Percentiles rank a stretch among this genome's conserved stretches.
Conservation (phyloP, 345 rosid genomes). For the Pugionium dolabratum region DNA sequence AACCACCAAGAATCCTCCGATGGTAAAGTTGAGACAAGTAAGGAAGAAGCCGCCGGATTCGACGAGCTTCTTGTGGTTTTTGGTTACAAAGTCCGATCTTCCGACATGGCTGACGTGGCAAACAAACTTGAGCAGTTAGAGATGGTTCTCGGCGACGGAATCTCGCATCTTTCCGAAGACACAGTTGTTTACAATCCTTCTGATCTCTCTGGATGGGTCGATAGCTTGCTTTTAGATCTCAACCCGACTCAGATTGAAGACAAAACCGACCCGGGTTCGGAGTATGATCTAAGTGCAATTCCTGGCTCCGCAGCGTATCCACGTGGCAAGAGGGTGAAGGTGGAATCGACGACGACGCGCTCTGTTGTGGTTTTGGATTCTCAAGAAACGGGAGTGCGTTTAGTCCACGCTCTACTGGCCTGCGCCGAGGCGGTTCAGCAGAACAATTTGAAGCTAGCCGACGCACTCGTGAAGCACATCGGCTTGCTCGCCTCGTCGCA, state of each 20-base stretch:
- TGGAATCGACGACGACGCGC: constrained; percentile 43
- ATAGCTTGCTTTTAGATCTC: constrained; percentile 67
- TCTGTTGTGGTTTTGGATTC: constrained; percentile 76
- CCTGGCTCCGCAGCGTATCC: constrained; percentile 72
- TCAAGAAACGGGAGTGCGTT: constrained; percentile 82
- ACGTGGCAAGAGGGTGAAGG: constrained; percentile 46
- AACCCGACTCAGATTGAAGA: constrained; percentile 20
- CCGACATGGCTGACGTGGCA: constrained; percentile 93
- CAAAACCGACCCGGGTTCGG: constrained; percentile 45
- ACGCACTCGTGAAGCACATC: constrained; percentile 76
- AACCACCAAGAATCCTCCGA: constrained; percentile 37
- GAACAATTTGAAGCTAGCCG: constrained; percentile 61
- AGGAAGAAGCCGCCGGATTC: constrained; percentile 66
- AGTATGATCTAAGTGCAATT: constrained; percentile 75
- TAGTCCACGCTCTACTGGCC: constrained; percentile 80
- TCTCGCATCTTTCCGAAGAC: constrained; percentile 55
- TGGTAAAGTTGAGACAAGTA: constrained; percentile 28
- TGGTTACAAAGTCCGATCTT: constrained; percentile 77
- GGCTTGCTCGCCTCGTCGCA: constrained; percentile 73
- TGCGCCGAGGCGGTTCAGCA: constrained; percentile 86
- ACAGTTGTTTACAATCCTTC: constrained; percentile 81
- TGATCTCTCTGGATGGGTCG: constrained; percentile 71
- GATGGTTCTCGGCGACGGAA: constrained; percentile 74
- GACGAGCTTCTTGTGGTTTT: constrained; percentile 77
- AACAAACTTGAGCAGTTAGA: constrained; percentile 86